A percentile compares a stretch with the other conserved stretches of the same genome.
phyloP scores from a whole-genome alignment of 1,139 yeast species.

The Geotrichum armillariae region DNA sequence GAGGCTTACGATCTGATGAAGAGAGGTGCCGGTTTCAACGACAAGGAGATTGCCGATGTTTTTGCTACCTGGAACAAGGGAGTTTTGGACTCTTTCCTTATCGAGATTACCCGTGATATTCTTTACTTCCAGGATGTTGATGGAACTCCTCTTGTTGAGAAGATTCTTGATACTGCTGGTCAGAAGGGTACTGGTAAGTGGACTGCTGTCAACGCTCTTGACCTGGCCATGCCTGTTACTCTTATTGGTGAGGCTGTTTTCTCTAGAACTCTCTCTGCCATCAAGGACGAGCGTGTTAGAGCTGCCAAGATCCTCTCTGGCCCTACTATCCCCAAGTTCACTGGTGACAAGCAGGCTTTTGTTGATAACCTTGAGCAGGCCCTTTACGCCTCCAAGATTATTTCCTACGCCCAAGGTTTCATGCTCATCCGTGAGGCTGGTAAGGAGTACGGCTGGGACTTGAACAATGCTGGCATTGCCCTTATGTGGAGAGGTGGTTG shows the following conservation, averaged over 20 bases:
- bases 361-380: constrained; percentile 97
- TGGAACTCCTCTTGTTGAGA: constrained; percentile 91
- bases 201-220: constrained; percentile 98
- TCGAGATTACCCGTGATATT: constrained; percentile 96
- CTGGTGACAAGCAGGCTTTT: constrained; percentile 76
- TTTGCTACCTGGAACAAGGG: constrained; percentile 95
- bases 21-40: constrained; percentile 87
- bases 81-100: constrained; percentile 93
- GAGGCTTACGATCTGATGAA: constrained; percentile 97
- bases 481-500: constrained; percentile 99
- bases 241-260: constrained; percentile 98
- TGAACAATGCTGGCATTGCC: constrained; percentile 97
- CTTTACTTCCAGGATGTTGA: constrained; percentile 78
- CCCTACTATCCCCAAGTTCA: constrained; percentile 61
- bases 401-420: constrained; percentile 99
- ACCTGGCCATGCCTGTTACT: constrained; percentile 97
- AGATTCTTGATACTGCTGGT: constrained; percentile 95
- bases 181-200: constrained; percentile 99
- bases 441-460: constrained; percentile 92
- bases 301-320: constrained; percentile 82
- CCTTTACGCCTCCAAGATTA: constrained; percentile 95
- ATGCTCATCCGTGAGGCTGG: constrained; percentile 99
- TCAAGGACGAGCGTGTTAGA: constrained; percentile 84
- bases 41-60: constrained; percentile 93
- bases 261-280: constrained; percentile 91